Base-by-base conservation (phyloP, 139 green algal genomes). In the Chlamydomonas sp. region DNA sequence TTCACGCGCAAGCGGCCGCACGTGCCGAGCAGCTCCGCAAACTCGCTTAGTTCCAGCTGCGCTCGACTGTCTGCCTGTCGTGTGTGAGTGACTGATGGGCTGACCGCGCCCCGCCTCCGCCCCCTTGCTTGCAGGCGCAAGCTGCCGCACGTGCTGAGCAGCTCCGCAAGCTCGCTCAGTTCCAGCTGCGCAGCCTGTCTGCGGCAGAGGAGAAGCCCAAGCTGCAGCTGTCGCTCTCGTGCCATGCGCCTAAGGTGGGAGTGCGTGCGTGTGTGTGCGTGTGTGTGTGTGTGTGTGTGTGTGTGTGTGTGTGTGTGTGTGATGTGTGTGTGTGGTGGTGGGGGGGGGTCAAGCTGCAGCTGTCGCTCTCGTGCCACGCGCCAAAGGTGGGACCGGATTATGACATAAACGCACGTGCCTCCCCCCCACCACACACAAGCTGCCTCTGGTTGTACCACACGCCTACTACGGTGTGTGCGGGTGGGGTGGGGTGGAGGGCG, bases 311-410 rank as follows among this genome's bases (percentile, higher is more conserved):
- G n/a, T n/a, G n/a, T n/a, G n/a, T n/a, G n/a, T n/a, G n/a, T n/a
- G n/a, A n/a, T n/a, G n/a, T n/a, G n/a, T n/a, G n/a, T n/a, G n/a
- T n/a, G n/a, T n/a, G n/a, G n/a, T n/a, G n/a, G n/a, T n/a, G n/a
- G 62, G 29, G 77, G 59, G 71, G 75, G 72, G 72, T 85, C 38
- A 66, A 75, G 28, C 76, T 95, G 58, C 58, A 63, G 35, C 61
- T 94, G 67, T 34, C 37, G 24, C 66, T 96, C 61, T 79, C 80
- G 24, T 76, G 94, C 65, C 87, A 95, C 30, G 91, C 88, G 0
- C 91, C 91, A 62, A 96, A 97, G 76, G 73, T 97, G 57, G 64
- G 43, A 20, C n/a, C n/a, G n/a, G n/a, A n/a, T n/a, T n/a, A n/a
- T n/a, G n/a, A n/a, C n/a, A n/a, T n/a, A n/a, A n/a, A n/a, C n/a